These are phyloP conservation scores for Vigna trinervia DNA, from an alignment of 306 rosid species.

Conservation along the genomic window DNA sequence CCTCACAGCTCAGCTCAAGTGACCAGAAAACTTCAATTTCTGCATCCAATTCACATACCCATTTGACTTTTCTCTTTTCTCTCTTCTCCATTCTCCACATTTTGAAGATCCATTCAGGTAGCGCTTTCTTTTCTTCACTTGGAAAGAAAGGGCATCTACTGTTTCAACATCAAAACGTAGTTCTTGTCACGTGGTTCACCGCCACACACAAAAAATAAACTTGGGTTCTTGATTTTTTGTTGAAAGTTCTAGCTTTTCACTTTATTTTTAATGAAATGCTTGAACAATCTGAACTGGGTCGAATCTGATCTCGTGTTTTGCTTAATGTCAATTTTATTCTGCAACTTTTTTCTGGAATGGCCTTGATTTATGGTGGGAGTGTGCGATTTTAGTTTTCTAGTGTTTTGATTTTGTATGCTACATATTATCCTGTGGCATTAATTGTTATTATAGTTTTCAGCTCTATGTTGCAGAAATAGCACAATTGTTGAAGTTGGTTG, in stretches of 20 bases:
- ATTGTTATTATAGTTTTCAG: constrained; percentile 29
- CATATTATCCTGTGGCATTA: neutral
- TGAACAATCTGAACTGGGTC: constrained; percentile 27
- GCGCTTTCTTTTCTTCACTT: constrained; percentile 9
- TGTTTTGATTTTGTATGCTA: neutral
- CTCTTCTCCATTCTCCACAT: constrained; percentile 35
- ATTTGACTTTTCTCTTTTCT: constrained; percentile 38
- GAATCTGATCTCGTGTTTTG: constrained; percentile 34
- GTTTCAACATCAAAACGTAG: constrained; percentile 18
- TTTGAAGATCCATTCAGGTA: constrained; percentile 46
- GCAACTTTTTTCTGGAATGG: neutral
- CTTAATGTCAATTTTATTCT: constrained; percentile 7
- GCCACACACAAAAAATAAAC: neutral
- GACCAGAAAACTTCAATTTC: constrained; percentile 34
- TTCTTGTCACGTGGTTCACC: constrained; percentile 12
- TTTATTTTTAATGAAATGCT: constrained; percentile 38
- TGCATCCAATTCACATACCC: constrained; percentile 39
- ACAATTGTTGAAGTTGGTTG: constrained; percentile 42
- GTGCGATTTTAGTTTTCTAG: constrained; percentile 20
- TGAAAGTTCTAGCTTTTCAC: constrained; percentile 10
- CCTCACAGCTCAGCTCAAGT: constrained; percentile 39
- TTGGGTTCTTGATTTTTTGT: neutral
- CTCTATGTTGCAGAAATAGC: constrained; percentile 41
- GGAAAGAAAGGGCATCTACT: constrained; percentile 28
- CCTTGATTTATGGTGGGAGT: constrained; percentile 7